These are phyloP conservation scores for Neurospora africana DNA, from an alignment of 495 filamentous ascomycete species.

Conservation along the genomic window DNA sequence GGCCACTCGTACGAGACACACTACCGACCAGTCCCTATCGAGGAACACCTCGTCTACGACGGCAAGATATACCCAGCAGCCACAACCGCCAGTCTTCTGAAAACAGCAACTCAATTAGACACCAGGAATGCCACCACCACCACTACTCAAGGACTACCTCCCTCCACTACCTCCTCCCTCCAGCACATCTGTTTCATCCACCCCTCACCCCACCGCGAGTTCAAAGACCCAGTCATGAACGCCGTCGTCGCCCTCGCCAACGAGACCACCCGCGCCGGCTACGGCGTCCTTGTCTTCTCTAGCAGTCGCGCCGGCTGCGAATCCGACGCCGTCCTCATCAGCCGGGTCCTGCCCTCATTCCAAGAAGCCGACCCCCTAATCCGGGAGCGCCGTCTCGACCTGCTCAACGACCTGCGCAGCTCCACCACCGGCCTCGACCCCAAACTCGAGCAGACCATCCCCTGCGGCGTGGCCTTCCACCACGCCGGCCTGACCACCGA, in stretches of 20 bases:
- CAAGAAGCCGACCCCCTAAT: conserved; percentile 35
- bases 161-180: conserved; percentile 23
- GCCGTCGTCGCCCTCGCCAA: conserved; percentile 58
- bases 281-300: conserved; percentile 69
- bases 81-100: conserved; percentile 51
- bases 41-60: conserved; percentile 69
- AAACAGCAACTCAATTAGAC: conserved; percentile 46
- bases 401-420: conserved; percentile 59
- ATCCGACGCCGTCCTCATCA: conserved; percentile 51
- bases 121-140: conserved; percentile 26
- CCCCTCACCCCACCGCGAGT: conserved; percentile 46
- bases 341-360: conserved; percentile 46
- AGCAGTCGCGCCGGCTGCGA: conserved; percentile 57
- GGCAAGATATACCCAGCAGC: conserved; percentile 57
- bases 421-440: conserved; percentile 58
- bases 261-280: conserved; percentile 55
- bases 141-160: not conserved
- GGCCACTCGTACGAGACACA: conserved; percentile 63
- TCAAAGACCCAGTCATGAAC: conserved; percentile 55
- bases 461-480: conserved; percentile 65
- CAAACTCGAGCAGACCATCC: conserved; percentile 52
- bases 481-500: conserved; percentile 71
- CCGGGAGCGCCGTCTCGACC: conserved; percentile 49
- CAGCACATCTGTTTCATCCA: conserved; percentile 35
- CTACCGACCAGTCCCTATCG: conserved; percentile 64